Conservation (phyloP, 2,329 filamentous ascomycete genomes). For the Colletotrichum spinosum region DNA sequence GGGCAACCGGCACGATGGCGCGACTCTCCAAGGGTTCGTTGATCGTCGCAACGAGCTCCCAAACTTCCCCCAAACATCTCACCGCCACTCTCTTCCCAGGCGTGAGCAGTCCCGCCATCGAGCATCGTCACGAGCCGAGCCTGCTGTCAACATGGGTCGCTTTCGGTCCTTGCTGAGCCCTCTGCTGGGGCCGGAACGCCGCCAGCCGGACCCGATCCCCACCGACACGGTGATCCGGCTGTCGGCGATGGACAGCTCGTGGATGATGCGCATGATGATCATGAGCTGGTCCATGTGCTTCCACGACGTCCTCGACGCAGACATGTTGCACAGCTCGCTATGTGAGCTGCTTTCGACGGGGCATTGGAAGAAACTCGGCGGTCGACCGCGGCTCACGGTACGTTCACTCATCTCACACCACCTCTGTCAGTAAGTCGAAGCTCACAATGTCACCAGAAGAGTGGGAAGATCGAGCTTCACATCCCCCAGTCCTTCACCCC, state of each 20-base stretch:
- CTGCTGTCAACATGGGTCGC: not conserved
- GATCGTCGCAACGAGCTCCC: too few relatives aligned
- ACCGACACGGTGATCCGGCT: conserved; percentile 40
- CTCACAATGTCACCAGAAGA: not conserved
- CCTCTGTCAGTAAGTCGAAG: not conserved
- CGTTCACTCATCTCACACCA: not conserved
- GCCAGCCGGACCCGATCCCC: conserved; percentile 2
- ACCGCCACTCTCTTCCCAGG: too few relatives aligned
- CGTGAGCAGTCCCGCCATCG: too few relatives aligned
- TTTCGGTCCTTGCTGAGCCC: conserved; percentile 28
- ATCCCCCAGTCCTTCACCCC: conserved; percentile 22
- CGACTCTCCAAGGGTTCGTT: too few relatives aligned
- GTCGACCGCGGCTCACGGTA: conserved; percentile 54
- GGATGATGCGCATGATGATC: conserved; percentile 46
- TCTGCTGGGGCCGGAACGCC: conserved; percentile 20
- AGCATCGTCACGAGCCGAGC: not conserved
- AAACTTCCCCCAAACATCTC: too few relatives aligned
- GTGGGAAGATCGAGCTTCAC: conserved; percentile 27
- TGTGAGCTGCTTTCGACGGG: conserved; percentile 52
- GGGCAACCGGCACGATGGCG: not conserved
- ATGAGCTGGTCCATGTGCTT: conserved; percentile 53
- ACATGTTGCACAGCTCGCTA: conserved; percentile 51
- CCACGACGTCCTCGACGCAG: conserved; percentile 57
- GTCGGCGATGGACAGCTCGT: conserved; percentile 45
- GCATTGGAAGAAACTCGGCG: conserved; percentile 60